Evolutionary conservation across 495 filamentous ascomycete genomes (phyloP).

Genomic region (Achaetomiella virescens): DNA sequence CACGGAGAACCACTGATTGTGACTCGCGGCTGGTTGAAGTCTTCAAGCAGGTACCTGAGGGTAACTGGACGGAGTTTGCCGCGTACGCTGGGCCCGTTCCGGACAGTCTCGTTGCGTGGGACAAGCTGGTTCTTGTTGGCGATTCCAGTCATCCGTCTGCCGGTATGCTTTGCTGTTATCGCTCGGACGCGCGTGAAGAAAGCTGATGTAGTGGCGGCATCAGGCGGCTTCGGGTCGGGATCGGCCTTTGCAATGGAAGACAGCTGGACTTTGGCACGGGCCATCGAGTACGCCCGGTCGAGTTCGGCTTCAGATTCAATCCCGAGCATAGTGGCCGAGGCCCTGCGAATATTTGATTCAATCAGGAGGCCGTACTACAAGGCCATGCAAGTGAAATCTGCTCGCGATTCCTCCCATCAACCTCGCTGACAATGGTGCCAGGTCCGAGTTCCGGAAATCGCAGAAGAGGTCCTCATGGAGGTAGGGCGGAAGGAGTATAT

Average conservation of each 20-base stretch:
- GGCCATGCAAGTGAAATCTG: conserved; percentile 27
- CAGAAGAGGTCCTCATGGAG: conserved; percentile 1
- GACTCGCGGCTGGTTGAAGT: conserved; percentile 32
- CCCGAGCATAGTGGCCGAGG: conserved; percentile 21
- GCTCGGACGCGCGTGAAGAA: neutral
- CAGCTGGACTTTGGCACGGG: conserved; percentile 41
- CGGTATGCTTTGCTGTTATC: conserved; percentile 29
- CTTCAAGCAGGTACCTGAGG: conserved; percentile 31
- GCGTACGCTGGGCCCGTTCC: conserved; percentile 39
- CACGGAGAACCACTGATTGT: conserved; percentile 21
- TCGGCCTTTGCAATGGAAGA: conserved; percentile 49
- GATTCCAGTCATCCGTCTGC: conserved; percentile 46
- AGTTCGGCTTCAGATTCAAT: neutral
- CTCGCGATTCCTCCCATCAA: neutral
- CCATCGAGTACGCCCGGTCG: conserved; percentile 28
- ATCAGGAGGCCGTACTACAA: conserved; percentile 44
- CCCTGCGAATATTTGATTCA: conserved; percentile 37
- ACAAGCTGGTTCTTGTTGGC: conserved; percentile 43
- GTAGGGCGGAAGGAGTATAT: conserved; percentile 1
- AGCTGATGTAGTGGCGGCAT: neutral
- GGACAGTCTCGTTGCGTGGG: conserved; percentile 34
- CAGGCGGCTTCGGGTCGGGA: conserved; percentile 33
- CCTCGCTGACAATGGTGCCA: neutral
- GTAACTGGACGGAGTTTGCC: conserved; percentile 41
- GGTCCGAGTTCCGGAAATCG: conserved; percentile 3